Evolutionary conservation across 371 early-diverging fungal genomes (phyloP).

Genomic region (Phascolomyces articulosus): DNA sequence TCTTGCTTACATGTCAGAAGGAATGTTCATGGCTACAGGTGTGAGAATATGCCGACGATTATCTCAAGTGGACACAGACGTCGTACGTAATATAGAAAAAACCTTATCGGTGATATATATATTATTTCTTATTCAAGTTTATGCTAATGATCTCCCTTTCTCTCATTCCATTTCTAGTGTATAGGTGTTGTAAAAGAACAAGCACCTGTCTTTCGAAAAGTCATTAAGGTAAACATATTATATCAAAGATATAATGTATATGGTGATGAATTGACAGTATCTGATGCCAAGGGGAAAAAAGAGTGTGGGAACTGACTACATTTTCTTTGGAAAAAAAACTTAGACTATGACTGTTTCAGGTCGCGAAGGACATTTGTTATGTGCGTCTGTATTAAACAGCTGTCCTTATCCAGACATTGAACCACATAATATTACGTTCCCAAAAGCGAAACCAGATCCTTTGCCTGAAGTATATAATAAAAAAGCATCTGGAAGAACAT

Average conservation of each 20-base stretch:
- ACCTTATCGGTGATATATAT: neutral
- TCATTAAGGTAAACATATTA: slow-evolving; percentile 31
- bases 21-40: slow-evolving; percentile 28
- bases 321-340: neutral
- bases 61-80: slow-evolving; percentile 35
- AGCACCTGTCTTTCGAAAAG: slow-evolving; percentile 46
- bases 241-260: too few relatives aligned
- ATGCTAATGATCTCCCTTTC: neutral
- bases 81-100: slow-evolving; percentile 36
- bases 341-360: slow-evolving; percentile 55
- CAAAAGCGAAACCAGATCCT: slow-evolving; percentile 49
- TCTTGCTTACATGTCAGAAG: slow-evolving; percentile 39
- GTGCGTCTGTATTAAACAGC: slow-evolving; percentile 45
- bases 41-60: slow-evolving; percentile 37
- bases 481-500: slow-evolving; percentile 27
- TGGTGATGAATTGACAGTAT: too few relatives aligned
- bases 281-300: too few relatives aligned
- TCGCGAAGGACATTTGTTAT: slow-evolving; percentile 47
- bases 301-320: neutral
- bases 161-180: slow-evolving; percentile 33
- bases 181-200: slow-evolving; percentile 52
- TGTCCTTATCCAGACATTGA: slow-evolving; percentile 52
- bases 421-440: slow-evolving; percentile 48
- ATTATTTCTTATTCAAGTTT: too few relatives aligned
- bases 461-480: slow-evolving; percentile 14